Evolutionary conservation across 139 green algal genomes (phyloP), one percentile per base, ranked within the genome.

Genomic region (Trebouxia sp.): DNA sequence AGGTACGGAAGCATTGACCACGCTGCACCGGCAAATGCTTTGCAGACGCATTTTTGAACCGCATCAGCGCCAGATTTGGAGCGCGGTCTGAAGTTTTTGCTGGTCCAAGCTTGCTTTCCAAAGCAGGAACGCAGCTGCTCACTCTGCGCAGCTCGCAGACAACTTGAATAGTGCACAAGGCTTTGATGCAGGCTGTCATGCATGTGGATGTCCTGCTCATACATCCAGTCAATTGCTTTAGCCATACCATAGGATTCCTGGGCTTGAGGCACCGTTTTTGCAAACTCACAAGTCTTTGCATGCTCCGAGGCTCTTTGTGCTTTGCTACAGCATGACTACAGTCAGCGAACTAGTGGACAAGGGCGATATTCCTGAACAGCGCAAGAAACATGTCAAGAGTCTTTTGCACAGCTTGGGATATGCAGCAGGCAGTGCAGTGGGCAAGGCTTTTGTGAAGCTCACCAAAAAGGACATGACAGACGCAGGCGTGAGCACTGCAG

Each of bases 41-140:
- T 65, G 51, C 51, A 65, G 51, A 65, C 51, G 51, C 51, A 3
- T 65, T n/a, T n/a, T n/a, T n/a, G 1, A 32, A 32, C 51, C 28
- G 51, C 51, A 12, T 65, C 51, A 65, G 51, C 51, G 51, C 51
- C 51, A 65, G 20, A 65, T 65, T 65, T 65, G 51, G 51, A 65
- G 30, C 5, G 30, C 51, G 51, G 51, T 65, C 51, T 65, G 51
- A 22, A 65, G 51, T 65, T 65, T 30, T 65, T 37, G 6, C 51
- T 30, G 30, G 28, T 65, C 20, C 51, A 65, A 65, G 51, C 51
- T 65, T 65, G 51, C 51, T 65, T 65, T 65, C 6, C 51, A 28
- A 65, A 1, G 51, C 51, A 65, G 51, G 51, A 65, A 65, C 30
- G 51, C 51, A 65, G 51, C 51, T 65, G 51, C 51, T 65, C 51